Evolutionary conservation across 129 eudicot species (phyloP), one percentile per base, ranked within the genome.

Genomic region (Scalesia atractyloides): DNA sequence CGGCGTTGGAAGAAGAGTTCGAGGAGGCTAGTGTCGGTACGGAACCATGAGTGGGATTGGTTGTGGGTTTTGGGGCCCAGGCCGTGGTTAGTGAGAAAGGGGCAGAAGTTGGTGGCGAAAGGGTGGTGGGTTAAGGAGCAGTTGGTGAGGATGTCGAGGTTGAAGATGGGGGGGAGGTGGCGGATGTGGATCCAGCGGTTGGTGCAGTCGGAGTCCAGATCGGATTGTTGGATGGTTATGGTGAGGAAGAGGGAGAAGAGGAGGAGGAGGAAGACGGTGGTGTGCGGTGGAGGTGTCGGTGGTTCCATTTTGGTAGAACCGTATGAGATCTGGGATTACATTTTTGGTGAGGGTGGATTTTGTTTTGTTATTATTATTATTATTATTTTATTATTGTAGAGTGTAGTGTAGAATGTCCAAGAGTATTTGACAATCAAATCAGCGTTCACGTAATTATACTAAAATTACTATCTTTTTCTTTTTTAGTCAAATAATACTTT

Each of bases 1-100:
- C 98, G 87, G 10, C 93, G 96, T 79, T 93, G 98, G 86, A 93
- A 93, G 53, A 90, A 69, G 81, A 84, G 91, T 66, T 94, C 99
- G 18, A 94, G 85, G 70, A 90, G 80, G 34, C 59, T 73, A 0
- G 96, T 84, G 78, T 94, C 94, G 34, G 97, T 87, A 4, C 99
- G 81, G 84, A 78, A 94, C 99, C 99, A 94, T 24, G 89, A 81
- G 82, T 79, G 91, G 20, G 98, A 84, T 26, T 74, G 68, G 85
- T 86, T 87, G 91, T 94, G 96, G 33, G 98, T 94, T 64, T 86
- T 90, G 12, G 53, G 78, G 34, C 98, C 98, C 56, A 94, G 92
- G 75, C 96, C 97, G 50, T 93, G 97, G 76, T 93, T 90, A 69
- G 91, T 11, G 53, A 75, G 68, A 74, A 80, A 84, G 5, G 92